Evolutionary conservation across 129 eudicot species (phyloP).

Genomic region (Pulicaria dysenterica): DNA sequence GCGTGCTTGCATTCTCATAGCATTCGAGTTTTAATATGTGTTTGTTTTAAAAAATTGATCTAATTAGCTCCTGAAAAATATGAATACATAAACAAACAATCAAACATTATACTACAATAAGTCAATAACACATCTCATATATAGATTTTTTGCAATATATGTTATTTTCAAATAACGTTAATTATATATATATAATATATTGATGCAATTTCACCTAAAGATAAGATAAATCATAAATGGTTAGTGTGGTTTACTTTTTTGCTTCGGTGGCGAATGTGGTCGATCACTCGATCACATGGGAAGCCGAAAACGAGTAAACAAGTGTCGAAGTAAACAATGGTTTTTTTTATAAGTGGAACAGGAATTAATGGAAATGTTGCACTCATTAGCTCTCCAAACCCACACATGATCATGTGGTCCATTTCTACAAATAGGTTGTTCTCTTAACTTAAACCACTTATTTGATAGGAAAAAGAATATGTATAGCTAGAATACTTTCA

Average conservation of each 20-base stretch:
- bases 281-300: too few relatives aligned
- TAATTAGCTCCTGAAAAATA: too few relatives aligned
- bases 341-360: slow-evolving; percentile 27
- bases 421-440: slow-evolving; percentile 12
- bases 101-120: too few relatives aligned
- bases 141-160: too few relatives aligned
- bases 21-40: too few relatives aligned
- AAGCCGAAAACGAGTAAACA: slow-evolving; percentile 26
- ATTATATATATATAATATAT: too few relatives aligned
- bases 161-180: slow-evolving; percentile 27
- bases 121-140: too few relatives aligned
- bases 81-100: too few relatives aligned
- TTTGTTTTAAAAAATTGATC: too few relatives aligned
- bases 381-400: slow-evolving; percentile 18
- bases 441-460: neutral
- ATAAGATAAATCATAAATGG: slow-evolving; percentile 17
- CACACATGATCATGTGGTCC: slow-evolving; percentile 29
- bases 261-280: slow-evolving; percentile 34
- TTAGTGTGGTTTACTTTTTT: slow-evolving; percentile 25
- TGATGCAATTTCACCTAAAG: slow-evolving; percentile 20
- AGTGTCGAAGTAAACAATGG: slow-evolving; percentile 30
- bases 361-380: slow-evolving; percentile 29
- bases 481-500: too few relatives aligned
- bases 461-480: neutral
- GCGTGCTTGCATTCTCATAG: too few relatives aligned